Percentiles rank a stretch among this genome's conserved stretches.
phyloP scores from a whole-genome alignment of 352 stramenopile species.

The Phytophthora multivora region DNA sequence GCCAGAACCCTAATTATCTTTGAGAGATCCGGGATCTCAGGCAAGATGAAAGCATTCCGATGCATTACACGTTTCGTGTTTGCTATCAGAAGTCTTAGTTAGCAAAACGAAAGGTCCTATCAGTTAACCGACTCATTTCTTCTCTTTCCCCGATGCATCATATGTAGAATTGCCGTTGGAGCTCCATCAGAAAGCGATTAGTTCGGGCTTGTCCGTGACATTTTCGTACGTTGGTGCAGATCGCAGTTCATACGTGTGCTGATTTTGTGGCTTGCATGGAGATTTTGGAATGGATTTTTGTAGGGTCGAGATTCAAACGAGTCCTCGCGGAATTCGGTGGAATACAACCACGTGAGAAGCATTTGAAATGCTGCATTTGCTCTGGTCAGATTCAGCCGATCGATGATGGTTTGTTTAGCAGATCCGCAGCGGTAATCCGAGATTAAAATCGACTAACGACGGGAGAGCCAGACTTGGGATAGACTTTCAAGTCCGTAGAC shows the following conservation, averaged over 20 bases:
- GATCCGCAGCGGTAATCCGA: slow-evolving; percentile 8
- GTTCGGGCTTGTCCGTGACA: not conserved
- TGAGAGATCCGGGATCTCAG: no score
- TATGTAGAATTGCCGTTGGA: no score
- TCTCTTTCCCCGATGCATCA: no score
- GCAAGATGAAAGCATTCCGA: no score
- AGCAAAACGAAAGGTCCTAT: no score
- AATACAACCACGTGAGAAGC: slow-evolving; percentile 11
- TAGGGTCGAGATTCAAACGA: not conserved
- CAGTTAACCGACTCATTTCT: no score
- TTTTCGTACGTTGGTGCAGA: not conserved
- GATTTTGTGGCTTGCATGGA: not conserved
- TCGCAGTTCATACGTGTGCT: no score
- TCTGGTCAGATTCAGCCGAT: not conserved
- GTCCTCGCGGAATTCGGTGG: slow-evolving; percentile 9
- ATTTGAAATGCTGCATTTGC: not conserved
- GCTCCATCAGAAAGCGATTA: no score
- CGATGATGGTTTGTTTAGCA: slow-evolving; percentile 8
- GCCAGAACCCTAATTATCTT: no score
- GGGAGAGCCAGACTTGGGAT: slow-evolving; percentile 19
- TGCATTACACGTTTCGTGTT: no score
- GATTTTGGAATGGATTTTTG: slow-evolving; percentile 8
- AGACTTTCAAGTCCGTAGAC: not conserved
- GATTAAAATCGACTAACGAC: slow-evolving; percentile 12
- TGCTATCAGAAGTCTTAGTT: no score